Evolutionary conservation across 768 basidiomycete genomes (phyloP).

Genomic region (Tylopilus subfusipes): DNA sequence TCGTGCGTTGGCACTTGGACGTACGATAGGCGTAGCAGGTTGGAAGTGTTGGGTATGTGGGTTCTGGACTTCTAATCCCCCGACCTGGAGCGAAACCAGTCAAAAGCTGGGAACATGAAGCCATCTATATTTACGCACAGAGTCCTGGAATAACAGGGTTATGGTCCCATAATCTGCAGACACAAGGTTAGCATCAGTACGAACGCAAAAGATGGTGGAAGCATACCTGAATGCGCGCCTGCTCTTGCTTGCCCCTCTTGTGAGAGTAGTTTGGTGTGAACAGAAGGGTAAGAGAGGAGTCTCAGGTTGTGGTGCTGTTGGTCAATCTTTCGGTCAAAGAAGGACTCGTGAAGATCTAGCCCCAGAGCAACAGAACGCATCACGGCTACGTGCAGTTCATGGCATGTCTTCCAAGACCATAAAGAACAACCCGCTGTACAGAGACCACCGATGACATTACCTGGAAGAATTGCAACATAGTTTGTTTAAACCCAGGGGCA

Average conservation of each 20-base stretch:
- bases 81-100: constrained; percentile 44
- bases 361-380: constrained; percentile 89
- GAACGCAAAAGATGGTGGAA: not conserved
- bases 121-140: constrained; percentile 34
- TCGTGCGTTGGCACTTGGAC: constrained; percentile 21
- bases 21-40: constrained; percentile 72
- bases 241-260: constrained; percentile 73
- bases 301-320: constrained; percentile 80
- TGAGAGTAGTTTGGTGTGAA: constrained; percentile 54
- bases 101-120: not conserved
- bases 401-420: constrained; percentile 52
- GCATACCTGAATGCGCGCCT: constrained; percentile 71
- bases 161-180: constrained; percentile 74
- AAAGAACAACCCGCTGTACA: not conserved
- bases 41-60: constrained; percentile 70
- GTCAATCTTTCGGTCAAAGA: constrained; percentile 72
- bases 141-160: constrained; percentile 78
- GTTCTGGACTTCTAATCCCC: constrained; percentile 79
- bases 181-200: not conserved
- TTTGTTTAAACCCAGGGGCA: constrained; percentile 63
- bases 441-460: constrained; percentile 30
- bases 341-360: constrained; percentile 64
- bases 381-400: constrained; percentile 66
- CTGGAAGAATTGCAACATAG: constrained; percentile 76
- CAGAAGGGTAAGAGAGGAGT: constrained; percentile 77